These are phyloP conservation scores for Chaetothyriales sp. DNA, from an alignment of 2,329 filamentous ascomycete genomes.

Conservation along the genomic window DNA sequence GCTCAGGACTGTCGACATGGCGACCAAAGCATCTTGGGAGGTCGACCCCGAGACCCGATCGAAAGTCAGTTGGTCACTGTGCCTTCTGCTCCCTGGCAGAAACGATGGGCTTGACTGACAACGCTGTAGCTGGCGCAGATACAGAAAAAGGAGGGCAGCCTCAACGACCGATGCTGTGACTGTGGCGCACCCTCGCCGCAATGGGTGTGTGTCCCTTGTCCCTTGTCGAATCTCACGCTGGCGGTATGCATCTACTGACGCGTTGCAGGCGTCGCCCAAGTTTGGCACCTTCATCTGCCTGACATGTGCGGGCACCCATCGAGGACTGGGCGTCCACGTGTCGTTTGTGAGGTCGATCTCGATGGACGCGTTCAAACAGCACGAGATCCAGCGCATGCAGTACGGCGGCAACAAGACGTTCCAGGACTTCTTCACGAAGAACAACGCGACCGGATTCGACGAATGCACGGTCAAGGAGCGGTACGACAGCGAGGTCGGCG, in stretches of 20 bases:
- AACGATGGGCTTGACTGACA: not conserved
- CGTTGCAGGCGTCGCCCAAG: conserved; percentile 60
- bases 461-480: conserved; percentile 79
- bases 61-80: conserved; percentile 47
- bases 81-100: not conserved
- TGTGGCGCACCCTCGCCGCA: conserved; percentile 91
- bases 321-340: conserved; percentile 90
- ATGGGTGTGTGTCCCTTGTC: conserved; percentile 72
- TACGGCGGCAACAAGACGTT: conserved; percentile 79
- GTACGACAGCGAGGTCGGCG: conserved; percentile 76
- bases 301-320: conserved; percentile 84
- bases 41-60: conserved; percentile 93
- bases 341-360: conserved; percentile 95
- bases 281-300: conserved; percentile 98
- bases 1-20: conserved; percentile 8
- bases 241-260: not conserved
- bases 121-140: conserved; percentile 61
- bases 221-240: conserved; percentile 1
- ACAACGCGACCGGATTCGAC: conserved; percentile 59
- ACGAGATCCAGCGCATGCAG: conserved; percentile 87
- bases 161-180: conserved; percentile 85
- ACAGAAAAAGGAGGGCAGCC: conserved; percentile 58
- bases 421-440: conserved; percentile 71
- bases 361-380: conserved; percentile 95
- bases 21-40: conserved; percentile 62